Base-by-base conservation (phyloP, 495 filamentous ascomycete genomes). In the Talaromyces liani region DNA sequence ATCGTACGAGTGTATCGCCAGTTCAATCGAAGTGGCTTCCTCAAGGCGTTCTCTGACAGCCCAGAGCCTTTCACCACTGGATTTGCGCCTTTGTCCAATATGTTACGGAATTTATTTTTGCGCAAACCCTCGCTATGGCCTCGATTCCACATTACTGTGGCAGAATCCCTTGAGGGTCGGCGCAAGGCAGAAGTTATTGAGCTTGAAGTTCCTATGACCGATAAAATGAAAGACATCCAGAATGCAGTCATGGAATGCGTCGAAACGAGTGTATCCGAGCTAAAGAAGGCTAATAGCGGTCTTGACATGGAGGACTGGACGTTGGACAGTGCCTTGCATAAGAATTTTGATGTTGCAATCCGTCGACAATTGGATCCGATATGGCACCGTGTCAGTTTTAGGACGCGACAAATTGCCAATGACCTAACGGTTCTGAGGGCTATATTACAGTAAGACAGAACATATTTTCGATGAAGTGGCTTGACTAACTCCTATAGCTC, bases 251-350 rank as follows among this genome's bases (percentile, higher is more conserved):
- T 98, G 71, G 94, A 97, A 72, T 98, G 95, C 72, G 93, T 98
- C 14, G 94, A 98, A 72, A 86, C 92, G 56, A 95, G 91, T 65
- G 93, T 98, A 66, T 83, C 87, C 29, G 95, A 98, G 70, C 79
- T 98, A 16, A 93, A 91, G 71, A 97, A 96, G 71, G 80, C 85
- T 8, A 97, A 97, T 69, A 82, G 87, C 0, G 92, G 92, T 0
- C 76, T 98, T 6, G 95, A 98, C 65, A 90, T 98, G 89, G 93
- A 93, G 64, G 92, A 97, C 66, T 98, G 94, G 94, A 98, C 91
- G 62, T 78, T 97, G 20, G 95, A 98, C 71, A 97, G 91, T 72
- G 95, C 94, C 24, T 76, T 98, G 62, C 90, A 97, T 65, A 90
- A 88, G 71, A 93, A 88, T 66, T 98, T 98, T 71, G 95, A 98